Conservation (phyloP, 1,284 basidiomycete species). For the Leccinum griseonigrum region DNA sequence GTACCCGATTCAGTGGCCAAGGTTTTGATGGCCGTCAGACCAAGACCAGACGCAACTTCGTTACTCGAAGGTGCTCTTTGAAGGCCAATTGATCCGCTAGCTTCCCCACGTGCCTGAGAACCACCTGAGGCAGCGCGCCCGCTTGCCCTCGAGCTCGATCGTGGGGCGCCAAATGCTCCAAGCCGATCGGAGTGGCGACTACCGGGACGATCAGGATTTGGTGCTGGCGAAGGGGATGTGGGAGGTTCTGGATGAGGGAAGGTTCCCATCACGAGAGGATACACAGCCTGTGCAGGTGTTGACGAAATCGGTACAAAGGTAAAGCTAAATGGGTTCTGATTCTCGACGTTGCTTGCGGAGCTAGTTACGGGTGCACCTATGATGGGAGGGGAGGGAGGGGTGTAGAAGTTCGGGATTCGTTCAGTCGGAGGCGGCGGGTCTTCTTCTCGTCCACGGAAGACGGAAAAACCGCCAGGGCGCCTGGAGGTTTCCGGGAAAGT, state of each 20-base stretch:
- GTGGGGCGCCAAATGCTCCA: conserved; percentile 29
- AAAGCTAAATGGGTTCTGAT: conserved; percentile 52
- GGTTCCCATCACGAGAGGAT: conserved; percentile 39
- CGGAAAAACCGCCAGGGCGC: conserved; percentile 35
- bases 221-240: conserved; percentile 64
- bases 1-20: conserved; percentile 29
- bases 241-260: conserved; percentile 68
- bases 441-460: conserved; percentile 44
- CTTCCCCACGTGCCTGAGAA: conserved; percentile 28
- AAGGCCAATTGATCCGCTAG: conserved; percentile 25
- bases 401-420: conserved; percentile 51
- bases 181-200: conserved; percentile 35
- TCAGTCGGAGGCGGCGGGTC: conserved; percentile 49
- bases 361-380: conserved; percentile 37
- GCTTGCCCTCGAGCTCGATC: conserved; percentile 34
- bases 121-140: conserved; percentile 30
- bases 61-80: conserved; percentile 35
- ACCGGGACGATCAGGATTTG: conserved; percentile 35
- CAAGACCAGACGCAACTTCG: conserved; percentile 39
- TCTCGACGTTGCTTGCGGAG: conserved; percentile 50
- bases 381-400: conserved; percentile 36
- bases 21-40: conserved; percentile 35
- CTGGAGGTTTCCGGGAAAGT: conserved; percentile 5
- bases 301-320: conserved; percentile 52
- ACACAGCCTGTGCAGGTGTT: conserved; percentile 45